A percentile compares a stretch with the other conserved stretches of the same genome.
Conservation (phyloP, 495 filamentous ascomycete species). For the Sporormia fimetaria region DNA sequence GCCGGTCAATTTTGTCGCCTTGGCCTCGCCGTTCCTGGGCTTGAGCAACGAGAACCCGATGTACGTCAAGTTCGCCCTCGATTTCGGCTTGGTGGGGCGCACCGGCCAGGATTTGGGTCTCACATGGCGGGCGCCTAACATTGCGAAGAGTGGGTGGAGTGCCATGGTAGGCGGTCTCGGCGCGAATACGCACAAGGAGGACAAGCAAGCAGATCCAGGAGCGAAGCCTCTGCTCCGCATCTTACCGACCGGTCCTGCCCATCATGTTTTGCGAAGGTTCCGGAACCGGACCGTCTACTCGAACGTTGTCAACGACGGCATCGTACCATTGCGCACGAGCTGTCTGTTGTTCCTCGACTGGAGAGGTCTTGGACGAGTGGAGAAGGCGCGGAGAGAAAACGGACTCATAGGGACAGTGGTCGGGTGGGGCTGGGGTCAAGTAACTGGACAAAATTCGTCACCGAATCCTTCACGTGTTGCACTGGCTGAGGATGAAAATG, state of each 20-base stretch:
- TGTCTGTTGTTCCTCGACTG: slow-evolving; percentile 96
- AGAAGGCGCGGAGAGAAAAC: slow-evolving; percentile 87
- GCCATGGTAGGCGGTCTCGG: slow-evolving; percentile 71
- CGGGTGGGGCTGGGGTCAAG: slow-evolving; percentile 87
- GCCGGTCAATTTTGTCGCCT: slow-evolving; percentile 86
- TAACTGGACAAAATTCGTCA: slow-evolving; percentile 68
- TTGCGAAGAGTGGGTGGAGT: slow-evolving; percentile 76
- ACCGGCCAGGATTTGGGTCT: slow-evolving; percentile 92
- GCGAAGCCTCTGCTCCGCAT: slow-evolving; percentile 86
- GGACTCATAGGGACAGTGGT: slow-evolving; percentile 84
- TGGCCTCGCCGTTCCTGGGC: slow-evolving; percentile 83
- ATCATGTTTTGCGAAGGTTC: slow-evolving; percentile 75
- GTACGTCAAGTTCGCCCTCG: slow-evolving; percentile 92
- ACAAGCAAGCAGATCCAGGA: slow-evolving; percentile 55
- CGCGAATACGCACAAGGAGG: slow-evolving; percentile 47
- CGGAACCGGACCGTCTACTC: slow-evolving; percentile 88
- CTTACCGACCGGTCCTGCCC: slow-evolving; percentile 83
- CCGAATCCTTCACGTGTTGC: slow-evolving; percentile 35
- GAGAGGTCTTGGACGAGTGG: slow-evolving; percentile 83
- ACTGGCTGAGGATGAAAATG: slow-evolving; percentile 25
- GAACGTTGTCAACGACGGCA: slow-evolving; percentile 97
- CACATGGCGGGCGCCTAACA: slow-evolving; percentile 80
- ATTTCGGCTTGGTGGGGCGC: slow-evolving; percentile 87
- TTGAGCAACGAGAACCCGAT: slow-evolving; percentile 95
- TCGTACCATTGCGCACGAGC: slow-evolving; percentile 87